Conservation (phyloP, 768 basidiomycete genomes). For the Leccinum sublutescens region DNA sequence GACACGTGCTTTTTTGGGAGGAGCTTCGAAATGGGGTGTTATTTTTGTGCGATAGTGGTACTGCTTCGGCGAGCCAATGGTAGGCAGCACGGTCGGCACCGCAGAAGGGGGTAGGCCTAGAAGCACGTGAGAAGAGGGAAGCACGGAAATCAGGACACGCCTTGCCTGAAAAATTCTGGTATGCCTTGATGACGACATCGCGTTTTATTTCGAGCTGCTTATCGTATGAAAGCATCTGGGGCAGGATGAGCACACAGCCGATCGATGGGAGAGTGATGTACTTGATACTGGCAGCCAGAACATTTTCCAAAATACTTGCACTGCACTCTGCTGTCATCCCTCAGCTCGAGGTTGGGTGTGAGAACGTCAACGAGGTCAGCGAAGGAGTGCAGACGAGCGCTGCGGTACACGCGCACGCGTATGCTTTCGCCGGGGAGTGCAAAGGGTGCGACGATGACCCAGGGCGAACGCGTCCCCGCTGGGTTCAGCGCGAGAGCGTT, state of each 20-base stretch:
- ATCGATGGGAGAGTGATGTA: conserved; percentile 24
- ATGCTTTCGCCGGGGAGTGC: conserved; percentile 82
- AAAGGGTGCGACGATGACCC: conserved; percentile 85
- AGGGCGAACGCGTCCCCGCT: conserved; percentile 49
- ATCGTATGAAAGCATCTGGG: conserved; percentile 82
- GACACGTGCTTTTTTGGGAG: conserved; percentile 45
- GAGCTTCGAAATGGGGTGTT: conserved; percentile 91
- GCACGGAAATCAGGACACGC: not conserved
- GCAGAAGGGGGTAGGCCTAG: conserved; percentile 49
- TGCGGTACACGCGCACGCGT: conserved; percentile 67
- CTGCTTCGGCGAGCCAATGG: conserved; percentile 84
- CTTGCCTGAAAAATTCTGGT: conserved; percentile 61
- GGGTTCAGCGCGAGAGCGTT: conserved; percentile 57
- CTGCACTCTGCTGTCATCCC: conserved; percentile 62
- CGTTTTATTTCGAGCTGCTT: conserved; percentile 84
- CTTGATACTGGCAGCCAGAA: conserved; percentile 95
- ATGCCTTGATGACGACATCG: conserved; percentile 83
- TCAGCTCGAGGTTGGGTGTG: conserved; percentile 56
- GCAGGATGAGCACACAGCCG: not conserved
- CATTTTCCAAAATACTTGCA: conserved; percentile 91
- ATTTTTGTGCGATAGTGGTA: conserved; percentile 96
- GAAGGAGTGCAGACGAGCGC: conserved; percentile 67
- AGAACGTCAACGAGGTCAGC: conserved; percentile 72
- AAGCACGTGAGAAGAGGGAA: conserved; percentile 26
- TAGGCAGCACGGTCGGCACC: conserved; percentile 67